Evolutionary conservation across 352 stramenopile species (phyloP), one percentile per base, ranked within the genome.

Genomic region (Phytophthora uliginosa): DNA sequence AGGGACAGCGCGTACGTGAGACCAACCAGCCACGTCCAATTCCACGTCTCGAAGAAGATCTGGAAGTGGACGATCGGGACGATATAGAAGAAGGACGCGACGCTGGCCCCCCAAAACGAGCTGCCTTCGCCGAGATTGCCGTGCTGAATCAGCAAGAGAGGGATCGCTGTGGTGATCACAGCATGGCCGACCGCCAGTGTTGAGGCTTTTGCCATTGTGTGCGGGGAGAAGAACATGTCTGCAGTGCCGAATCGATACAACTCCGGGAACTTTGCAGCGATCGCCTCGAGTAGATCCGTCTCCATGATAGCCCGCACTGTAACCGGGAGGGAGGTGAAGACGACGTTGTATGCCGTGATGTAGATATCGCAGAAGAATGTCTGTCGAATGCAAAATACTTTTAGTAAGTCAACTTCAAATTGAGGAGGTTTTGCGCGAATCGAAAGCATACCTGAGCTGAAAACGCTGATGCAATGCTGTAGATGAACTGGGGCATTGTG

Each of bases 311-410:
- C 89, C 8, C 91, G 84, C 22, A 82, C 77, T 31, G 94, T 77
- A 45, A 99, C 98, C 7, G 97, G 97, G 26, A 98, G 54, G 18
- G 89, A 90, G 1, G 93, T 99, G 56, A 95, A 98, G 20, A 97
- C 66, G 66, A 99, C 92, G 72, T 99, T 99, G 76, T 98, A 99
- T n/a, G 96, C 77, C 1, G 88, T 94, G 68, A 95, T 97, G 69
- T 96, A 95, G 82, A 88, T 76, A 54, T 91, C 85, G 34, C 82
- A 91, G 63, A 85, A 95, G 59, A 92, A 93, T 4, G 86, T 94
- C 88, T 95, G 55, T 31, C 28, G 28, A 31, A 31, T 31, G 28
- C 28, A 31, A 31, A 7, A 31, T 7, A 7, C 4, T 31, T 31
- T 31, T 31, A 31, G 28, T 31, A 31, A 31, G 28, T 31, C 28